Evolutionary conservation across 2,329 filamentous ascomycete species (phyloP).

Genomic region (Pseudogymnoascus sp.): DNA sequence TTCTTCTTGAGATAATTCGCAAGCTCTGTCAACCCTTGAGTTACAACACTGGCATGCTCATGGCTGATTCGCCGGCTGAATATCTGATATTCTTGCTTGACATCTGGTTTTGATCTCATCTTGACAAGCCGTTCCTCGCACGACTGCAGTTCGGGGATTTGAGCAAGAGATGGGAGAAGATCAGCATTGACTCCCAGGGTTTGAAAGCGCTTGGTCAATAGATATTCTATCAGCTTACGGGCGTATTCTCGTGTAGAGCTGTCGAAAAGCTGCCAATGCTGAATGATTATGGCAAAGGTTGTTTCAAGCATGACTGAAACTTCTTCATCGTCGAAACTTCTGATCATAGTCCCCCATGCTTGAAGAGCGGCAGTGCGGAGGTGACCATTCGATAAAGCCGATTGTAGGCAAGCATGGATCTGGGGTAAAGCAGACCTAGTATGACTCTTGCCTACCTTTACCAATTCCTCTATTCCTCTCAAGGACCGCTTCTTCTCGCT

Average conservation of each 20-base stretch:
- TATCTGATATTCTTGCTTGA: slow-evolving; percentile 57
- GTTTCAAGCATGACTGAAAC: slow-evolving; percentile 75
- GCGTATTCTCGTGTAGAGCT: slow-evolving; percentile 51
- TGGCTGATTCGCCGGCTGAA: slow-evolving; percentile 69
- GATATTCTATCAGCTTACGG: slow-evolving; percentile 50
- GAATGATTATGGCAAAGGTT: slow-evolving; percentile 78
- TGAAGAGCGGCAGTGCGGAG: slow-evolving; percentile 73
- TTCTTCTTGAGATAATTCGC: slow-evolving; percentile 62
- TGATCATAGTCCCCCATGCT: slow-evolving; percentile 76
- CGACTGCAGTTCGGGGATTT: slow-evolving; percentile 60
- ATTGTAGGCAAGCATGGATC: slow-evolving; percentile 88
- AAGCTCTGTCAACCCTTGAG: slow-evolving; percentile 73
- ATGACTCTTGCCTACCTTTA: slow-evolving; percentile 63
- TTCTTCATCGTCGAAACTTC: slow-evolving; percentile 67
- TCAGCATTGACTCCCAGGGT: slow-evolving; percentile 33
- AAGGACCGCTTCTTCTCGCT: slow-evolving; percentile 71
- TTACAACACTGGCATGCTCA: slow-evolving; percentile 79
- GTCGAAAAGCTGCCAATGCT: slow-evolving; percentile 67
- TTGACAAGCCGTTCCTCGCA: slow-evolving; percentile 58
- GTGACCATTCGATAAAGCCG: slow-evolving; percentile 65
- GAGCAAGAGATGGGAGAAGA: slow-evolving; percentile 68
- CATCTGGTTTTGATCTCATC: slow-evolving; percentile 57
- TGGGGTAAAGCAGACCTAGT: slow-evolving; percentile 73
- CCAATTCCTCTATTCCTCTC: slow-evolving; percentile 79
- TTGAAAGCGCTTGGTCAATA: slow-evolving; percentile 20